Conservation (phyloP, 768 basidiomycete genomes). For the Russula emetica region DNA sequence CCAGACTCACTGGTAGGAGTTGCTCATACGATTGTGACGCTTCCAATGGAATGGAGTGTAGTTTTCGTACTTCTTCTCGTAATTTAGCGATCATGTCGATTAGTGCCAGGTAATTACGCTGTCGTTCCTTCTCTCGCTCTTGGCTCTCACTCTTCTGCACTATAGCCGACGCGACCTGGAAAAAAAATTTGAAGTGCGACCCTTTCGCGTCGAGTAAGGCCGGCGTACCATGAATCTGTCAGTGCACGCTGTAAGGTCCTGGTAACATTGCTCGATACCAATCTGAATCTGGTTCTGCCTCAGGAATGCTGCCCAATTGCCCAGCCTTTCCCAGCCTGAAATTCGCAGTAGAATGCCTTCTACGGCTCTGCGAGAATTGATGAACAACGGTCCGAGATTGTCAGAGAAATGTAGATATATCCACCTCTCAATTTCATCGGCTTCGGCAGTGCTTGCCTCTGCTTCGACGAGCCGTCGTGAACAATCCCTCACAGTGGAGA, state of each 20-base stretch:
- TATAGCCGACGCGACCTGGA: constrained; percentile 5
- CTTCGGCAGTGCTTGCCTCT: background rate
- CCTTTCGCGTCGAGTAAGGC: background rate
- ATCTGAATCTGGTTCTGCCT: constrained; percentile 41
- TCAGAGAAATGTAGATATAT: background rate
- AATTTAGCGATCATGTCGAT: background rate
- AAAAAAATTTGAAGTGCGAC: background rate
- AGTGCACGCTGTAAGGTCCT: constrained; percentile 38
- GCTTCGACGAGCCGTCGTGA: constrained; percentile 1
- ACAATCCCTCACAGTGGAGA: constrained; percentile 14
- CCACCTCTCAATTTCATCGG: constrained; percentile 17
- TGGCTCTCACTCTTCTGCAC: background rate
- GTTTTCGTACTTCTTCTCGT: constrained; percentile 3
- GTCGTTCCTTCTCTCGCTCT: background rate
- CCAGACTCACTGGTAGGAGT: constrained; percentile 1
- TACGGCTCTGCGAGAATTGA: constrained; percentile 5
- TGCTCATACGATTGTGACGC: background rate
- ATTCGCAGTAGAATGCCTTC: constrained; percentile 6
- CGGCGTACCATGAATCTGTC: constrained; percentile 38
- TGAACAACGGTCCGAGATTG: background rate
- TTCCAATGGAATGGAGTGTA: background rate
- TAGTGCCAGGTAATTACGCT: background rate
- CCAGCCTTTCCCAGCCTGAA: background rate
- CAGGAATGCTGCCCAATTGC: constrained; percentile 30
- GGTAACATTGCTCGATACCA: constrained; percentile 39